These are phyloP conservation scores for Monilinia polystroma DNA, from an alignment of 2,329 filamentous ascomycete species.

Conservation along the genomic window DNA sequence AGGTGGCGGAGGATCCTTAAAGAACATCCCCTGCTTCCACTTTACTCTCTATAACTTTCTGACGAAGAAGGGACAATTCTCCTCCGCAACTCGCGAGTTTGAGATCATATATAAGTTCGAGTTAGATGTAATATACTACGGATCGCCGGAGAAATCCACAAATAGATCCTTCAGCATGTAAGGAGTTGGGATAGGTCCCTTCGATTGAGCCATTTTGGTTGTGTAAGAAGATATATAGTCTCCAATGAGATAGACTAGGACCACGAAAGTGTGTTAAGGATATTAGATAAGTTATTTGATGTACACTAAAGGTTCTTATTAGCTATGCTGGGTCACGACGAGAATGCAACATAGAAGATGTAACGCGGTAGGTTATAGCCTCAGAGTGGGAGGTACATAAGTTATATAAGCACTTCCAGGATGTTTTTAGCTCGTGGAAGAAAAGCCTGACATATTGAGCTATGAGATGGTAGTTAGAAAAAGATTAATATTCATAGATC, in stretches of 20 bases:
- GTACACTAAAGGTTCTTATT: no score
- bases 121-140: neutral
- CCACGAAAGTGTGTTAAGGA: neutral
- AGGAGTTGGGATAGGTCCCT: neutral
- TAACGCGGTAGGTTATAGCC: neutral
- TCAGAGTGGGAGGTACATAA: neutral
- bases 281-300: neutral
- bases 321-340: neutral
- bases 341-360: neutral
- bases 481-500: neutral
- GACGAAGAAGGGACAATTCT: neutral
- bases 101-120: neutral
- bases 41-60: neutral
- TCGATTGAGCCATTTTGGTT: neutral
- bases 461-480: neutral
- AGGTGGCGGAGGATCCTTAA: neutral
- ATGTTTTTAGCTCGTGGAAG: neutral
- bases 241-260: neutral
- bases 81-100: neutral
- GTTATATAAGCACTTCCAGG: neutral
- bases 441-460: neutral
- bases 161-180: neutral
- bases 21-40: neutral
- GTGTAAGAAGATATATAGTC: neutral
- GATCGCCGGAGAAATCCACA: neutral